phyloP scores from a whole-genome alignment of 2,329 filamentous ascomycete species.

The Dactylellina leptospora region DNA sequence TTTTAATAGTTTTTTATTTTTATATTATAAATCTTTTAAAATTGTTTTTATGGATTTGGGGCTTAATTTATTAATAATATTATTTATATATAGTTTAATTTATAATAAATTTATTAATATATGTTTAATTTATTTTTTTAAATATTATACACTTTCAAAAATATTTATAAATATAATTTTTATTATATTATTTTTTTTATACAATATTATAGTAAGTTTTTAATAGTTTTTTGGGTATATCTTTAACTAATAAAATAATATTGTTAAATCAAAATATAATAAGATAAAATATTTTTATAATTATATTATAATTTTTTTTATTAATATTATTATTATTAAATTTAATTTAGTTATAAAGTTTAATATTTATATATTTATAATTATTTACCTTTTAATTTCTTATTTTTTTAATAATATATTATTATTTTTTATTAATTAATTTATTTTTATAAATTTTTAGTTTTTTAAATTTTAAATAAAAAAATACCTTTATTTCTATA shows the following conservation, averaged over 20 bases:
- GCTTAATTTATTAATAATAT: background rate
- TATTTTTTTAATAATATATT: conserved; percentile 15
- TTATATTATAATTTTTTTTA: conserved; percentile 1
- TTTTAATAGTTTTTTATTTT: conserved; percentile 3
- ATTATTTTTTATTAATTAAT: conserved; percentile 6
- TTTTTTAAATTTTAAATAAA: background rate
- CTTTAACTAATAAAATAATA: conserved; percentile 10
- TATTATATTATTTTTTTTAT: background rate
- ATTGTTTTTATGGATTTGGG: background rate
- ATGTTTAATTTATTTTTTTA: background rate
- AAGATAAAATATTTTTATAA: conserved; percentile 16
- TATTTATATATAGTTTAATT: background rate
- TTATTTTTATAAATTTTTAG: background rate
- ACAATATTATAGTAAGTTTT: background rate
- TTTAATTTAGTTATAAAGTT: background rate
- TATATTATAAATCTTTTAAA: conserved; percentile 15
- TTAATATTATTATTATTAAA: conserved; percentile 9
- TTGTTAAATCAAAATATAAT: background rate
- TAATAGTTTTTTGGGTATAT: background rate
- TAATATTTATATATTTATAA: conserved; percentile 4
- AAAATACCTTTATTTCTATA: background rate
- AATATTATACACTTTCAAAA: background rate
- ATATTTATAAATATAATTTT: background rate
- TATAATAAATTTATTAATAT: background rate
- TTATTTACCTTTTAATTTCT: conserved; percentile 1